phyloP scores from a whole-genome alignment of 257 asterid genomes.

The Solanum sejunctum region DNA sequence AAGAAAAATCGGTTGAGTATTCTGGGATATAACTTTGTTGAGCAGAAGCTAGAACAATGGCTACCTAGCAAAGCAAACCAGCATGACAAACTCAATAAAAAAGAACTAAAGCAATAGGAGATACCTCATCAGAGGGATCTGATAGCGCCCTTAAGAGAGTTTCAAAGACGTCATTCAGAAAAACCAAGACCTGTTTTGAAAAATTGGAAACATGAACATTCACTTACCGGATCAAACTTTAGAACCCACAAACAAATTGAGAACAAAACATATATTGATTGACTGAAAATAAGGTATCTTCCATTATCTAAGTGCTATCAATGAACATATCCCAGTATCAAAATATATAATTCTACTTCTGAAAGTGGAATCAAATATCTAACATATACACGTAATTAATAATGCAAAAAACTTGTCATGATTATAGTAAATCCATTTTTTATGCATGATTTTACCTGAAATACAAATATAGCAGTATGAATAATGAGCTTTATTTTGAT shows the following conservation, averaged over 20 bases:
- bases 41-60: background rate
- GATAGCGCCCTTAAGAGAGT: slow-evolving; percentile 64
- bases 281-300: background rate
- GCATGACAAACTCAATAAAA: background rate
- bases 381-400: background rate
- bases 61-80: background rate
- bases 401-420: background rate
- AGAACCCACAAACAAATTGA: background rate
- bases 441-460: background rate
- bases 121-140: slow-evolving; percentile 82
- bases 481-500: background rate
- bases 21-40: background rate
- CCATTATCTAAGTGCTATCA: background rate
- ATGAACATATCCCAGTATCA: background rate
- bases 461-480: background rate
- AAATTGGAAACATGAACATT: background rate
- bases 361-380: background rate
- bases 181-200: slow-evolving; percentile 51
- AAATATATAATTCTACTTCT: background rate
- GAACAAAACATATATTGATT: background rate
- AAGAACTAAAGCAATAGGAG: slow-evolving; percentile 1
- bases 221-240: background rate
- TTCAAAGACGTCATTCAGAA: slow-evolving; percentile 56
- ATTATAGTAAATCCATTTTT: background rate
- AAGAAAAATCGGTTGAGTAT: background rate